A percentile compares a stretch with the other conserved stretches of the same genome.
Evolutionary conservation across 129 eudicot genomes (phyloP).

Genomic region (Heracleum sosnowskyi): DNA sequence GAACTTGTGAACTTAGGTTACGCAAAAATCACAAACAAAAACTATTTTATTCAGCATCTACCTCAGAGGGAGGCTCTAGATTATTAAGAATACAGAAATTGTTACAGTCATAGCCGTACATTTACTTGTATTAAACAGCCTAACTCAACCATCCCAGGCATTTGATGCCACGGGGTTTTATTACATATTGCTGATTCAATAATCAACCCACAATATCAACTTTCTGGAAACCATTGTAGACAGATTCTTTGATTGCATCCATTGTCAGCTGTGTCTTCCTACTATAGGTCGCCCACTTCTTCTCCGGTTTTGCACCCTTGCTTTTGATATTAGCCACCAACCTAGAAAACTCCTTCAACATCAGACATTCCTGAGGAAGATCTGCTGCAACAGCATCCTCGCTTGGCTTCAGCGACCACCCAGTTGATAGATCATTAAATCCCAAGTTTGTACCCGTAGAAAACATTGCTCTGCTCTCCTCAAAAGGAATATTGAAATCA

Average conservation of each 20-base stretch:
- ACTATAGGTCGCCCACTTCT: conserved; percentile 1
- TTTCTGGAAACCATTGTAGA: conserved; percentile 2
- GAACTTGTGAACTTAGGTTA: background rate
- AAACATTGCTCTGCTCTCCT: background rate
- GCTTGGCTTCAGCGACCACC: background rate
- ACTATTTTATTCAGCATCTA: background rate
- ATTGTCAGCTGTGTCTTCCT: background rate
- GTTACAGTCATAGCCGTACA: background rate
- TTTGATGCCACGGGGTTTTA: background rate
- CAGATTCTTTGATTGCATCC: background rate
- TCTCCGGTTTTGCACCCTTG: conserved; percentile 1
- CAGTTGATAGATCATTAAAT: background rate
- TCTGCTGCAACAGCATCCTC: background rate
- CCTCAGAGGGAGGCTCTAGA: background rate
- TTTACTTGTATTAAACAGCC: background rate
- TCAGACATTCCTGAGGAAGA: conserved; percentile 7
- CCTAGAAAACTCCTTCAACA: conserved; percentile 1
- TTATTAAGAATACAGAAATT: background rate
- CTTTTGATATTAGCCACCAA: background rate
- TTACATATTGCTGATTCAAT: background rate
- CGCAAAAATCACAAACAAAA: background rate
- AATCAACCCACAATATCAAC: background rate
- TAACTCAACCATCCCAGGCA: background rate
- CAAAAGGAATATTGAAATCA: background rate
- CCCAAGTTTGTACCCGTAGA: background rate